A percentile compares a stretch with the other conserved stretches of the same genome.
Conservation (phyloP, 2,329 filamentous ascomycete genomes). For the Trichoderma pleuroti region DNA sequence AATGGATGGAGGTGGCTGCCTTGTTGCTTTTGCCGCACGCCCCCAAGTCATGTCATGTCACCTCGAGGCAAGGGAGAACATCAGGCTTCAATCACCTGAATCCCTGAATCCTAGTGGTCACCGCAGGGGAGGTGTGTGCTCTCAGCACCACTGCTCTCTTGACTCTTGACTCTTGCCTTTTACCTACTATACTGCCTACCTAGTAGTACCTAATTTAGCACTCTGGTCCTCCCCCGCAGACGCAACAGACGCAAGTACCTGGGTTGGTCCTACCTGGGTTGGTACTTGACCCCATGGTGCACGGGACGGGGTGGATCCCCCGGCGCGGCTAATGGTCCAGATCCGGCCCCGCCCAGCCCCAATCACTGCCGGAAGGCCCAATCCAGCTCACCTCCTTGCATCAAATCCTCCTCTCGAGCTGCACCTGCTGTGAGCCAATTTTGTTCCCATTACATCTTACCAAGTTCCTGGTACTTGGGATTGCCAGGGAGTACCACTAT, state of each 20-base stretch:
- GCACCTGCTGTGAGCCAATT: background rate
- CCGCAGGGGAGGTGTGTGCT: too few species aligned
- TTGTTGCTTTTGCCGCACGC: background rate
- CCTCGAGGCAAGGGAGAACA: background rate
- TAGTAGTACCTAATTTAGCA: too few species aligned
- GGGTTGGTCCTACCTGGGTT: too few species aligned
- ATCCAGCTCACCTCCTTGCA: background rate
- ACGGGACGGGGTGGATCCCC: background rate
- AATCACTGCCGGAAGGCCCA: too few species aligned
- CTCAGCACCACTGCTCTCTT: too few species aligned
- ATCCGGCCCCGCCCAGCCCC: slow-evolving; percentile 2
- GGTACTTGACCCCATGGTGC: background rate
- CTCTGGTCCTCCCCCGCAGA: too few species aligned
- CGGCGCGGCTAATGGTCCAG: background rate
- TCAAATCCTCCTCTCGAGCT: background rate
- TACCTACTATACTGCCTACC: too few species aligned
- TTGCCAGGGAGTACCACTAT: background rate
- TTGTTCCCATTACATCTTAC: background rate
- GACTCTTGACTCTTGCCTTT: too few species aligned
- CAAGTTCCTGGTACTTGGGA: slow-evolving; percentile 2
- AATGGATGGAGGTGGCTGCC: background rate
- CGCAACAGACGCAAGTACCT: too few species aligned
- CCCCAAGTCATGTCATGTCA: background rate
- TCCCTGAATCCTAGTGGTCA: background rate
- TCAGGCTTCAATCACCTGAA: background rate